Base-by-base conservation (phyloP, 768 basidiomycete species). In the Galerina marginata region DNA sequence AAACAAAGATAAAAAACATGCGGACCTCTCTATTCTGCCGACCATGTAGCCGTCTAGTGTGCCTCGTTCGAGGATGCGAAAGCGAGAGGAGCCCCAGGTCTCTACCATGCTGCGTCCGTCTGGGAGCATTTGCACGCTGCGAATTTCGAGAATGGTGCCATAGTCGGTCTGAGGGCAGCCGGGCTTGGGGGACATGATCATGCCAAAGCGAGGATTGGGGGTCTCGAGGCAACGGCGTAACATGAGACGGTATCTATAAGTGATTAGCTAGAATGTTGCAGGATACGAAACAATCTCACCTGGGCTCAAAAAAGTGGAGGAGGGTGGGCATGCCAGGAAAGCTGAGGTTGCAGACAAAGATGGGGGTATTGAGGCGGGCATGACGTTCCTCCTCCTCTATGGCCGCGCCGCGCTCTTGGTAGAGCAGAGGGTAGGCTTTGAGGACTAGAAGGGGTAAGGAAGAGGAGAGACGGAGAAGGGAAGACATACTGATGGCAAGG, bases 91-190 rank as follows among this genome's bases (percentile, higher is more conserved):
- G 7, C 81, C 81, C 75, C 74, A 79, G 4, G 79, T 92, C 83
- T 83, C 94, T 80, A 74, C 90, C 80, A 95, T 85, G 73, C 92
- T 93, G 50, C 95, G 80, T 11, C 96, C 96, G 72, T 99, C 96
- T 3, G 87, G 81, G 26, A 95, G 79, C 87, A 93, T 92, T 70
- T 92, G 90, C 6, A 96, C 93, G 64, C 82, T 86, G 63, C 84
- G 83, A 60, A 99, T 95, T 72, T 93, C 87, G 54, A 98, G 83
- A 89, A 98, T 96, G 42, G 95, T 99, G 4, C 96, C 96, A 74
- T 91, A 99, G 60, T 93, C 88, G 16, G 80, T 62, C 4, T 71
- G 65, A 4, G 72, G 58, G 9, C 65, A 68, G 52, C 85, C 72
- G 61, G 81, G 50, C 67, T 75, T 74, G 3, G 81, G 74, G 37